Evolutionary conservation across 768 basidiomycete species (phyloP).

Genomic region (Saitozyma sp.): DNA sequence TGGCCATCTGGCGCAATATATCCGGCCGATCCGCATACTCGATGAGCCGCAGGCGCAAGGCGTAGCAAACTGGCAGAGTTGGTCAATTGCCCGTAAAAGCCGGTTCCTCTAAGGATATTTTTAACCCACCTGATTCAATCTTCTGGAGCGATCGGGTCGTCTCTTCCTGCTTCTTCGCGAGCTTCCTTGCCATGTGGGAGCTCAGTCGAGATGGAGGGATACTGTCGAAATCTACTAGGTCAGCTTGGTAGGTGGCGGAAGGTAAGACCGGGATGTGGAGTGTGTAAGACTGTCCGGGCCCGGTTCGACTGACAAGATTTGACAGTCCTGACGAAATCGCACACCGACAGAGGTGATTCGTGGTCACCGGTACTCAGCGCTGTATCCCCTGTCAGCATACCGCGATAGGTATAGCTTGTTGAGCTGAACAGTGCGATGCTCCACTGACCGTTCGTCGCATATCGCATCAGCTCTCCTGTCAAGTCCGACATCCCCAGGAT

Average conservation of each 20-base stretch:
- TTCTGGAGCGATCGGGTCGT: conserved; percentile 86
- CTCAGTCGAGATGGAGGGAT: conserved; percentile 57
- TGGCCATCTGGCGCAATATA: conserved; percentile 46
- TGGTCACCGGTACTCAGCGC: conserved; percentile 49
- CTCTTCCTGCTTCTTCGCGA: conserved; percentile 83
- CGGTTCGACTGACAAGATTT: conserved; percentile 48
- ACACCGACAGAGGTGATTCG: conserved; percentile 48
- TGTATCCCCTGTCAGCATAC: background rate
- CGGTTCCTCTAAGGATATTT: background rate
- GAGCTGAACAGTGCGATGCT: background rate
- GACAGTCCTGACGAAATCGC: conserved; percentile 53
- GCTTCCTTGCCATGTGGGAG: conserved; percentile 34
- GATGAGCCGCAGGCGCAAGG: conserved; percentile 43
- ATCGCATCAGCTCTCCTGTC: conserved; percentile 95
- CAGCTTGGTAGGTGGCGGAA: background rate
- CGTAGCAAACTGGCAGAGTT: conserved; percentile 44
- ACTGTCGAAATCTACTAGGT: conserved; percentile 68
- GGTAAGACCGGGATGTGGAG: no score
- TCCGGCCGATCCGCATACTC: conserved; percentile 52
- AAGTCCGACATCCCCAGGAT: conserved; percentile 89
- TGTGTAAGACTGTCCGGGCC: background rate
- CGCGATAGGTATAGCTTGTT: background rate
- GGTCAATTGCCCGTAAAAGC: background rate
- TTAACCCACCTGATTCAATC: conserved; percentile 78
- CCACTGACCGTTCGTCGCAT: conserved; percentile 73